Evolutionary conservation across 495 filamentous ascomycete species (phyloP).

Genomic region (Penicillium nucicola): DNA sequence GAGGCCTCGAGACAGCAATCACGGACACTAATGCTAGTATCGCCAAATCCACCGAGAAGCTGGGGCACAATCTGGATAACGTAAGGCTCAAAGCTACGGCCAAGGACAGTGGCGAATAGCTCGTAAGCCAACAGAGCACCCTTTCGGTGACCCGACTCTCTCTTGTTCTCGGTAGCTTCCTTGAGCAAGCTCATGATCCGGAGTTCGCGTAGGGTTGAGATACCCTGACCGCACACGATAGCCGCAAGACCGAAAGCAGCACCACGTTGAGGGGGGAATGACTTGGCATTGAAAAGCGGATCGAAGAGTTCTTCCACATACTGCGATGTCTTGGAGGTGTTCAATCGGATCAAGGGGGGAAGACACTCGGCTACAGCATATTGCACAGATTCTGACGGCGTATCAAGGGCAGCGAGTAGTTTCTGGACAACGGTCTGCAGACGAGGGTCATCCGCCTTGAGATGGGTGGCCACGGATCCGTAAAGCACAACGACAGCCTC

Average conservation of each 20-base stretch:
- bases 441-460: constrained; percentile 77
- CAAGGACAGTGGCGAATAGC: constrained; percentile 79
- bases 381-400: constrained; percentile 95
- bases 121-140: constrained; percentile 89
- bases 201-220: constrained; percentile 78
- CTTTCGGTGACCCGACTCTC: constrained; percentile 82
- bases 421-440: constrained; percentile 81
- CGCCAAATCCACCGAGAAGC: constrained; percentile 83
- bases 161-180: constrained; percentile 83
- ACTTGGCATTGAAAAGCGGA: constrained; percentile 75
- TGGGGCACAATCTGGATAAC: constrained; percentile 94
- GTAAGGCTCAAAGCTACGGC: constrained; percentile 89
- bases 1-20: constrained; percentile 90
- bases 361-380: constrained; percentile 93
- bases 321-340: constrained; percentile 66
- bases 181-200: constrained; percentile 78
- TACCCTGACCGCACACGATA: constrained; percentile 78
- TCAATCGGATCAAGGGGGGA: constrained; percentile 80
- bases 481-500: constrained; percentile 98
- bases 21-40: constrained; percentile 81
- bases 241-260: constrained; percentile 95
- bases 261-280: constrained; percentile 85
- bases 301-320: constrained; percentile 82
- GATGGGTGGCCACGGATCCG: constrained; percentile 84
- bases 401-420: constrained; percentile 80